Evolutionary conservation across 2,329 filamentous ascomycete species (phyloP).

Genomic region (Gnomoniopsis smithogilvyi): DNA sequence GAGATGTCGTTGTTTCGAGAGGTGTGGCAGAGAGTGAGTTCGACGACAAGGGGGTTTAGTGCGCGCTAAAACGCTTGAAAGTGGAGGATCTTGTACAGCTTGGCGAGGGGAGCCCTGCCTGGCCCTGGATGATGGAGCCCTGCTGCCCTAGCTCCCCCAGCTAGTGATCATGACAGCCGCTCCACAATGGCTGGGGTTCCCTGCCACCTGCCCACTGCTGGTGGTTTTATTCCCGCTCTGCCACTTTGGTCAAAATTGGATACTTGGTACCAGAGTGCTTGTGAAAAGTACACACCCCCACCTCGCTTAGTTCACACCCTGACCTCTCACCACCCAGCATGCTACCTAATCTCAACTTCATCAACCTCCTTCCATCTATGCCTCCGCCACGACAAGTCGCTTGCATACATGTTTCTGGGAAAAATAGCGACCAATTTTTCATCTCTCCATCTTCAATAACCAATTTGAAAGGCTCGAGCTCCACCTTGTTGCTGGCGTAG

Average conservation of each 20-base stretch:
- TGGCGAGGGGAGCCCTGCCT: neutral
- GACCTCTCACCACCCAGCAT: neutral
- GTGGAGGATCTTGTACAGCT: neutral
- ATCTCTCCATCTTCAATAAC: no score
- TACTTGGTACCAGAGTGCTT: no score
- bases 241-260: no score
- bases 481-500: no score
- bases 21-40: constrained; percentile 12
- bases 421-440: no score
- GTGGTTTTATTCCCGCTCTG: neutral
- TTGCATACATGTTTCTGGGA: no score
- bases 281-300: neutral
- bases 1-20: constrained; percentile 4
- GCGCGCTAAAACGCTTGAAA: constrained; percentile 11
- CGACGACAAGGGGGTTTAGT: constrained; percentile 14
- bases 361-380: no score
- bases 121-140: no score
- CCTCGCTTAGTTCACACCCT: neutral
- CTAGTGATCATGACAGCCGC: constrained; percentile 8
- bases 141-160: no score
- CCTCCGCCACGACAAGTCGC: no score
- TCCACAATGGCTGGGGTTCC: constrained; percentile 9
- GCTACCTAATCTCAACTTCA: no score
- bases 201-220: neutral
- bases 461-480: no score